These are phyloP conservation scores for Rhizophora mangle DNA, from an alignment of 345 rosid genomes.

Conservation along the genomic window DNA sequence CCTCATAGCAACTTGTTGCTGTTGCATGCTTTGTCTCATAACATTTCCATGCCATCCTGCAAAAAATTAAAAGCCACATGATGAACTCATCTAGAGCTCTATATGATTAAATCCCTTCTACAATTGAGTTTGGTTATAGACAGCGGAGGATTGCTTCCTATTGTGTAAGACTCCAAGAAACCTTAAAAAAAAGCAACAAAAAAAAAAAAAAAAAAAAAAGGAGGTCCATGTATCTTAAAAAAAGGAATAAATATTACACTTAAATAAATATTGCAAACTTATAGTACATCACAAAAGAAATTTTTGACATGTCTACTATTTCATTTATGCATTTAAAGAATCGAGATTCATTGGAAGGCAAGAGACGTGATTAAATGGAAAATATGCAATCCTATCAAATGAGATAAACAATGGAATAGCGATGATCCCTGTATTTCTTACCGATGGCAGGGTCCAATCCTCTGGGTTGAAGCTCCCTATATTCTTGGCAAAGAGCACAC, in stretches of 20 bases:
- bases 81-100: background rate
- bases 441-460: slow-evolving; percentile 68
- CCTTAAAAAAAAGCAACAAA: too few species aligned
- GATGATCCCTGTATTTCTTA: slow-evolving; percentile 2
- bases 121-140: background rate
- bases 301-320: too few species aligned
- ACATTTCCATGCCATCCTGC: slow-evolving; percentile 57
- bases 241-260: too few species aligned
- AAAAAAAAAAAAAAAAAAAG: too few species aligned
- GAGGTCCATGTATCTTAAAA: too few species aligned
- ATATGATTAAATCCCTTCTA: background rate
- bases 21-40: slow-evolving; percentile 26
- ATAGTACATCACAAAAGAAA: too few species aligned
- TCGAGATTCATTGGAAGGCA: too few species aligned
- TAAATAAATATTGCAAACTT: too few species aligned
- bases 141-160: too few species aligned
- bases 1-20: slow-evolving; percentile 38
- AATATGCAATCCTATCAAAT: background rate
- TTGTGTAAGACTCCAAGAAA: too few species aligned
- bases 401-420: background rate
- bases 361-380: too few species aligned
- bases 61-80: background rate
- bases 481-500: slow-evolving; percentile 79
- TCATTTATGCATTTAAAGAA: too few species aligned
- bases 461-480: slow-evolving; percentile 60